Evolutionary conservation across 345 rosid genomes (phyloP).

Genomic region (Pelargonium nanum): DNA sequence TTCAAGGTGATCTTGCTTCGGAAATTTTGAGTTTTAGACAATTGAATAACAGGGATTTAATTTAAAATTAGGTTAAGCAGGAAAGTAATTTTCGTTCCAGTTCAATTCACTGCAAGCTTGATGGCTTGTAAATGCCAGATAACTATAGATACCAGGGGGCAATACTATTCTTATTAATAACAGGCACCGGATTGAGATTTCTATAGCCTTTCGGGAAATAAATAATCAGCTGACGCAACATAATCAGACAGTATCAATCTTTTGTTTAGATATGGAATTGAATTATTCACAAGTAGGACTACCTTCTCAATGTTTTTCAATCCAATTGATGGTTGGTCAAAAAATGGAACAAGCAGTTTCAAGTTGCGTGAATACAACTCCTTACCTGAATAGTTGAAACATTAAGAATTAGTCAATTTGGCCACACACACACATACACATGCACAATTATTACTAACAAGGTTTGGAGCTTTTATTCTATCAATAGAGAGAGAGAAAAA

Average conservation of each 20-base stretch:
- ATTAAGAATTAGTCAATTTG: background rate
- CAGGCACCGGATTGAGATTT: too few relatives aligned
- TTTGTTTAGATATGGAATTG: background rate
- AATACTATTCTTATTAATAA: too few relatives aligned
- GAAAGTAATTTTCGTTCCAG: too few relatives aligned
- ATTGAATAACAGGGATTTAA: too few relatives aligned
- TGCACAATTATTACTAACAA: background rate
- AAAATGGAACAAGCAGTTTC: constrained; percentile 77
- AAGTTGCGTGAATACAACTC: constrained; percentile 71
- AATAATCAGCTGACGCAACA: background rate
- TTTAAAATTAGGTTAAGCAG: too few relatives aligned
- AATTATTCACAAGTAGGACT: constrained; percentile 1
- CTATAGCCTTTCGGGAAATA: too few relatives aligned
- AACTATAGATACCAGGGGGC: too few relatives aligned
- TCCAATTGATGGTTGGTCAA: constrained; percentile 58
- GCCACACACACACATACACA: background rate
- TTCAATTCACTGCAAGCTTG: too few relatives aligned
- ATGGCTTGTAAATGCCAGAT: too few relatives aligned
- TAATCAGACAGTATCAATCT: background rate
- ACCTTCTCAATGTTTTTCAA: constrained; percentile 62
- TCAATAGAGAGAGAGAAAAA: too few relatives aligned
- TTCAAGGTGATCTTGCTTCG: too few relatives aligned
- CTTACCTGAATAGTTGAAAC: constrained; percentile 36
- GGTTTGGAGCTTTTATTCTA: background rate
- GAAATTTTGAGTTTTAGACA: too few relatives aligned